Evolutionary conservation across 768 basidiomycete genomes (phyloP).

Genomic region (Strobilomyces confusus): DNA sequence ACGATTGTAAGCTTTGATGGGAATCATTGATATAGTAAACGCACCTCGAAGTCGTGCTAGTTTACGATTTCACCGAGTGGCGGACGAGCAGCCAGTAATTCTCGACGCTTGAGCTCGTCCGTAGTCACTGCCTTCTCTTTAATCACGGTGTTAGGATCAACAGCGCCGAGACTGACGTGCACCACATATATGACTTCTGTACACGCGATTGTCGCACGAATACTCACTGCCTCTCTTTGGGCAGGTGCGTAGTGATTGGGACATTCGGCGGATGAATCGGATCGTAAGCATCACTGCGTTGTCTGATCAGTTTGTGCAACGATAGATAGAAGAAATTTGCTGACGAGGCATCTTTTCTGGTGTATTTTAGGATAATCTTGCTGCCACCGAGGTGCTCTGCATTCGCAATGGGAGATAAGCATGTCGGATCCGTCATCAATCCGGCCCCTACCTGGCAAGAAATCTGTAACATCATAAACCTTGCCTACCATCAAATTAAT

Average conservation of each 20-base stretch:
- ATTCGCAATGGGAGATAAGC: background rate
- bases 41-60: conserved; percentile 82
- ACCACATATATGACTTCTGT: background rate
- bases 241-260: conserved; percentile 71
- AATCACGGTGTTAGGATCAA: conserved; percentile 62
- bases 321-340: conserved; percentile 19
- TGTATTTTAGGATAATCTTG: conserved; percentile 80
- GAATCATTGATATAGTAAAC: background rate
- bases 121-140: conserved; percentile 60
- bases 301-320: background rate
- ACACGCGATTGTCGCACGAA: background rate
- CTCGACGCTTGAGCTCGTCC: conserved; percentile 60
- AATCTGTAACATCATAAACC: conserved; percentile 76
- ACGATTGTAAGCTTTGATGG: background rate
- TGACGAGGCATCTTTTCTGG: conserved; percentile 82
- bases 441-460: conserved; percentile 57
- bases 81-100: conserved; percentile 57
- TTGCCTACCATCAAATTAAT: conserved; percentile 66
- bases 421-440: conserved; percentile 28
- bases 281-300: conserved; percentile 63
- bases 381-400: conserved; percentile 72
- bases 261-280: conserved; percentile 83
- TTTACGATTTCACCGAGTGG: conserved; percentile 58
- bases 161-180: conserved; percentile 53
- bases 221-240: conserved; percentile 74